Percentiles rank a stretch among this genome's conserved stretches.
phyloP scores from a whole-genome alignment of 2,329 filamentous ascomycete genomes.

The Pseudogymnoascus sp. region DNA sequence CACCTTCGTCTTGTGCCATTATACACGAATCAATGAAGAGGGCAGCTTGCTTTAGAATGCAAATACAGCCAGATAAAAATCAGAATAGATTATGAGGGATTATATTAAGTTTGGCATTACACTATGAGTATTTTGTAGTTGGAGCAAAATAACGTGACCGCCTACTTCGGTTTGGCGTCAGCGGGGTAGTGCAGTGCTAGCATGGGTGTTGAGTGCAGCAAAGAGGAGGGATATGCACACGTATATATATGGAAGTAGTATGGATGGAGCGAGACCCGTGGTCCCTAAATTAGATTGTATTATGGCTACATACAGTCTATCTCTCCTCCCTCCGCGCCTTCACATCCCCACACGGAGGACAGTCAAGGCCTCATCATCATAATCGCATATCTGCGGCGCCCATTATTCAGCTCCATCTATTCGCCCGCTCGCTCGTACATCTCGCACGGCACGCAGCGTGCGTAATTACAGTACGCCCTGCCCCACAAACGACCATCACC shows the following conservation, averaged over 20 bases:
- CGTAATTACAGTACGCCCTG: not conserved
- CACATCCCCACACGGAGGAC: not conserved
- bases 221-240: not conserved
- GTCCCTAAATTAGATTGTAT: slow-evolving; percentile 8
- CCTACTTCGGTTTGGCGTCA: not conserved
- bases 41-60: not conserved
- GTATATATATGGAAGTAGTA: not conserved
- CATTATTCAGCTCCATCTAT: not conserved
- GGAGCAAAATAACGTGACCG: not conserved
- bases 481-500: not conserved
- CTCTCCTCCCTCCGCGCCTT: not conserved
- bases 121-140: not conserved
- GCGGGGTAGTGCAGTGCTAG: no score
- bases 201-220: no score
- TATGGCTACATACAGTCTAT: slow-evolving; percentile 7
- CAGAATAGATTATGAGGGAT: not conserved
- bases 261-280: slow-evolving; percentile 2
- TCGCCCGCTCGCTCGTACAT: not conserved
- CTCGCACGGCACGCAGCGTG: not conserved
- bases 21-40: not conserved
- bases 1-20: not conserved
- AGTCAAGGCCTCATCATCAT: not conserved
- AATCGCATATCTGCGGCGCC: not conserved
- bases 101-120: not conserved
- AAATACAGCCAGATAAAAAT: not conserved